Base-by-base conservation (phyloP, 768 basidiomycete species). In the Sarcodon sp. region DNA sequence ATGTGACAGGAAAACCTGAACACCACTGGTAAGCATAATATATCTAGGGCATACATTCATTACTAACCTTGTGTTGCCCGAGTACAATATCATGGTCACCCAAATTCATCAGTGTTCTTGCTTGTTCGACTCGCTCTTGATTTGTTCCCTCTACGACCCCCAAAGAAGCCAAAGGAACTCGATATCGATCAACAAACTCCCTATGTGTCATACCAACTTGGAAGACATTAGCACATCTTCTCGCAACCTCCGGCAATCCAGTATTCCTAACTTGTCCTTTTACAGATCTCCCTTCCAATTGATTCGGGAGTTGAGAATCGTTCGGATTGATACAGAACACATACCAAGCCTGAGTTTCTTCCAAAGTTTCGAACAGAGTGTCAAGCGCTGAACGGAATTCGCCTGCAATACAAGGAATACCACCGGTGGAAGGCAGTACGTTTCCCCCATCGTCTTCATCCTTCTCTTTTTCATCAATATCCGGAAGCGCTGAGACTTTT, bases 311-410 rank as follows among this genome's bases (percentile, higher is more conserved):
- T 59, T 94, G 94, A 21, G 89, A 83, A 66, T 97, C 92, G 59
- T 98, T 99, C 4, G 93, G 91, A 61, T 87, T 91, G 55, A 98
- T 65, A 58, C 91, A 96, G 65, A 94, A 89, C 13, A 96, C 74
- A 56, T 81, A 85, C 92, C 92, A 97, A 1, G 79, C 68, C 65
- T 92, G 86, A 12, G 89, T 86, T 56, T 96, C 93, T 47, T 85
- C 81, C 21, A 97, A 69, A 1, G 90, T 91, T 53, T 85, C 78
- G 54, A 97, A 87, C 12, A 96, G 72, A 0, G 82, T 85, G 57
- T 92, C 84, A 45, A 96, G 66, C 4, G 92, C 87, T 0, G 80
- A 65, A 55, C 80, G 78, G 72, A 96, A 90, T 63, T 93, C 89
- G 47, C 92, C 87, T 1, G 90, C 82, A 6, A 94, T 80, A 55